Base-by-base conservation (phyloP, 2,329 filamentous ascomycete species). In the Didymella glomerata region DNA sequence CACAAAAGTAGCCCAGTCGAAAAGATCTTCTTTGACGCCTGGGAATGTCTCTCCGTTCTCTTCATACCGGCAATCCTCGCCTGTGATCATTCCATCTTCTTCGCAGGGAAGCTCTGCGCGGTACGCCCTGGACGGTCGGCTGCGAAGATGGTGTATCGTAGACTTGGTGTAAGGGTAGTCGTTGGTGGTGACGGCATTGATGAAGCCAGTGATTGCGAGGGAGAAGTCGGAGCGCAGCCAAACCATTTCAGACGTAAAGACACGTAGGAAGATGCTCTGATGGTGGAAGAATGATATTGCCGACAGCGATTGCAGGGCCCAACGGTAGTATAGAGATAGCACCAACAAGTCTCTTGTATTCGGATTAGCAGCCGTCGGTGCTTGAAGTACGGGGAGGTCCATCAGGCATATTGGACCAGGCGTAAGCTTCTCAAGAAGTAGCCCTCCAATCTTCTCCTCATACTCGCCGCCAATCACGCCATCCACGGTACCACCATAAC, bases 151-250 rank as follows among this genome's bases (percentile, higher is more conserved):
- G 2, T 20, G 3, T 20, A 20, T 20, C 7, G 8, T 20, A 9
- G 36, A 40, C 1, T 20, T 20, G n/a, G 18, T 11, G 8, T 40
- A 40, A 1, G n/a, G 36, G 16, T 22, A 40, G 14, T 40, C 47
- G 9, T 27, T 22, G 24, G 22, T 28, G 32, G 14, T 18, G 13
- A 24, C 11, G 14, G 7, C 47, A 16, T 22, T 22, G 14, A 40
- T 22, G 22, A 49, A 40, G 16, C 34, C 34, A 2, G 47, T 49
- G 6, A 49, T 18, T 8, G 46, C 32, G 13, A 49, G 34, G 7
- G 47, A 49, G 13, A 5, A 49, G 24, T 49, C 47, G 1, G 30
- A 14, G 16, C 47, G 47, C n/a, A 40, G 22, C 47, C 34, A 49
- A 1, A 28, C n/a, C 47, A 40, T 49, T 14, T 40, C 34, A 38